Conservation (phyloP, 805 yeast species). For the Yarrowia deformans region DNA sequence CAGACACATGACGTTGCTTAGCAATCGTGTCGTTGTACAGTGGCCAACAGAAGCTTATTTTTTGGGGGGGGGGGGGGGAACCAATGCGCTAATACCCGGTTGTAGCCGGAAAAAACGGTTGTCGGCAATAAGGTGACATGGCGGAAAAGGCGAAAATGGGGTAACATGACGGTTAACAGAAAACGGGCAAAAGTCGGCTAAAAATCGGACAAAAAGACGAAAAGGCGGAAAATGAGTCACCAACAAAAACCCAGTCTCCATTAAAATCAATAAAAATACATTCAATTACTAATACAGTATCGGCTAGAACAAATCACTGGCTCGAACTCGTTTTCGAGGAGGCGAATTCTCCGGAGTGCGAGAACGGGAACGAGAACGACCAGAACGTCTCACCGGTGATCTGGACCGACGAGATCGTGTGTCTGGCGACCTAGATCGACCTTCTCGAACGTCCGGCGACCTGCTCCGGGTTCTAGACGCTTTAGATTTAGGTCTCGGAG, state of each 20-base stretch:
- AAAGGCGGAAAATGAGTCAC: not conserved
- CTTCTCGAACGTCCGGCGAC: too few relatives aligned
- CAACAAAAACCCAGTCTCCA: too few relatives aligned
- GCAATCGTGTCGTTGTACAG: not conserved
- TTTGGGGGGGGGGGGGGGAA: not conserved
- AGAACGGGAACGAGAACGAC: not conserved
- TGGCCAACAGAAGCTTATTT: not conserved
- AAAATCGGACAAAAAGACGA: not conserved
- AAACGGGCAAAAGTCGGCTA: not conserved
- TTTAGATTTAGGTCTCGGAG: conserved; percentile 26
- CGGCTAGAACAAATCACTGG: conserved; percentile 23
- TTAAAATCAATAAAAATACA: not conserved
- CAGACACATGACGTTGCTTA: conserved; percentile 15
- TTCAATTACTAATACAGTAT: not conserved
- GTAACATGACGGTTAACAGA: not conserved
- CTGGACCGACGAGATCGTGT: not conserved
- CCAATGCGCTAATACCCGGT: conserved; percentile 24
- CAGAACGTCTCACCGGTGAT: not conserved
- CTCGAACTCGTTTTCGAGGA: conserved; percentile 22
- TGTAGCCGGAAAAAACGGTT: conserved; percentile 28
- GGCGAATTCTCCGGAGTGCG: conserved; percentile 1
- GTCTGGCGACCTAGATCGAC: not conserved
- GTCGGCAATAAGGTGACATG: not conserved
- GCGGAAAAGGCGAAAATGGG: not conserved
- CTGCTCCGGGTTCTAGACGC: conserved; percentile 1